A percentile compares a stretch with the other conserved stretches of the same genome.
These are phyloP conservation scores for Ceratobasidium sp. DNA, from an alignment of 1,284 basidiomycete genomes.

Conservation along the genomic window DNA sequence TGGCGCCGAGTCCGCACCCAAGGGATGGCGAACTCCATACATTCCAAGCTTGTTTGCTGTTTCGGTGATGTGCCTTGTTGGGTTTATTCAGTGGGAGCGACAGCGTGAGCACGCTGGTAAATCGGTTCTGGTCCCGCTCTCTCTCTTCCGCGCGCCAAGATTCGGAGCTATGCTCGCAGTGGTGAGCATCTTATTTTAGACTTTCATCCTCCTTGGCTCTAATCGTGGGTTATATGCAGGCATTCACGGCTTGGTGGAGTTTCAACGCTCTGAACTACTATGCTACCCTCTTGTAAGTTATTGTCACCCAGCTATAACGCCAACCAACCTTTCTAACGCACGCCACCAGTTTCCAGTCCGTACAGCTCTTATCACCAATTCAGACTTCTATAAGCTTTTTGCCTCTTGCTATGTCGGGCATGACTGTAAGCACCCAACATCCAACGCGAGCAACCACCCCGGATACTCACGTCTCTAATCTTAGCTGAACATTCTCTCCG, in stretches of 20 bases:
- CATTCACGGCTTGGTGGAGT: slow-evolving; percentile 44
- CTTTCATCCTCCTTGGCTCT: neutral
- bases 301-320: neutral
- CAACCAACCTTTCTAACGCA: neutral
- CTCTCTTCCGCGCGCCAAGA: slow-evolving; percentile 45
- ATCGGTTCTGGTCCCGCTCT: slow-evolving; percentile 44
- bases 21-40: slow-evolving; percentile 48
- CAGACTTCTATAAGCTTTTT: slow-evolving; percentile 47
- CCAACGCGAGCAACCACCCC: neutral
- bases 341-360: slow-evolving; percentile 41
- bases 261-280: slow-evolving; percentile 48
- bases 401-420: slow-evolving; percentile 44
- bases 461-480: neutral
- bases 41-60: slow-evolving; percentile 45
- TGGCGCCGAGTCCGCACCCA: slow-evolving; percentile 47
- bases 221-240: neutral
- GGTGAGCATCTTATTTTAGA: neutral
- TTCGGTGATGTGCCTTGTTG: slow-evolving; percentile 43
- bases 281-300: slow-evolving; percentile 46
- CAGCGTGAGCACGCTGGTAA: slow-evolving; percentile 43
- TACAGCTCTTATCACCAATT: slow-evolving; percentile 46
- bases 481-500: slow-evolving; percentile 34
- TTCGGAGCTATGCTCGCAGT: slow-evolving; percentile 46
- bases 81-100: slow-evolving; percentile 48
- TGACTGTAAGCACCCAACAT: slow-evolving; percentile 12